Evolutionary conservation across 164 flowering plant species (phyloP), one percentile per base, ranked within the genome.

Genomic region (Houttuynia cordata): DNA sequence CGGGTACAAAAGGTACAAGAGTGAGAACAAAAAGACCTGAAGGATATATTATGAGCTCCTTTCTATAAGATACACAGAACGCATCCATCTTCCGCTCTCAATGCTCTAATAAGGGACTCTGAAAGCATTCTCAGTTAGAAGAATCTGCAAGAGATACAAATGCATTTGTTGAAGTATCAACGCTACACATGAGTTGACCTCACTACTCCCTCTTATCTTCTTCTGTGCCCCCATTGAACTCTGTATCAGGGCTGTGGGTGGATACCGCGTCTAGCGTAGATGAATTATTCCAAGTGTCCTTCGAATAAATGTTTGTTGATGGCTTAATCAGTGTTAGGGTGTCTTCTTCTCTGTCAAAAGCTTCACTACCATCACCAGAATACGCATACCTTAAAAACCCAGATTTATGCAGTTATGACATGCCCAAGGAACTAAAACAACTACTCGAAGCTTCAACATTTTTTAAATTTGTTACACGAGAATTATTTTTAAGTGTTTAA

Each of bases 191-290:
- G 10, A 19, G 51, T 0, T 22, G 10, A 19, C 13, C 24, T 24
- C 57, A 23, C 71, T 72, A 89, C 67, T 80, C 96, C 53, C 75
- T 89, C 64, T 93, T 89, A 61, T 88, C 96, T 83, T 86, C 96
- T 72, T 83, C 96, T 6, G 42, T 10, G 68, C 81, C 80, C 47
- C 50, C 80, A 53, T 70, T 68, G 47, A 58, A 20, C 24, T 51
- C 34, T 24, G 65, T 77, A 58, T 72, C 75, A 50, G 60, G 52
- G 41, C 64, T 68, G 4, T 65, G 74, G 24, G 61, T 34, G 15
- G 76, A 60, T 71, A 66, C 76, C 37, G 75, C 53, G 34, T 79
- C 95, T 12, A 70, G 57, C 15, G 30, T 60, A 61, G 64, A 63
- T 70, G 62, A 57, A 19, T 50, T 23, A 42, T 25, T 62, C 54